Base-by-base conservation (phyloP, 495 filamentous ascomycete species). In the Aspergillus carlsbadensis region DNA sequence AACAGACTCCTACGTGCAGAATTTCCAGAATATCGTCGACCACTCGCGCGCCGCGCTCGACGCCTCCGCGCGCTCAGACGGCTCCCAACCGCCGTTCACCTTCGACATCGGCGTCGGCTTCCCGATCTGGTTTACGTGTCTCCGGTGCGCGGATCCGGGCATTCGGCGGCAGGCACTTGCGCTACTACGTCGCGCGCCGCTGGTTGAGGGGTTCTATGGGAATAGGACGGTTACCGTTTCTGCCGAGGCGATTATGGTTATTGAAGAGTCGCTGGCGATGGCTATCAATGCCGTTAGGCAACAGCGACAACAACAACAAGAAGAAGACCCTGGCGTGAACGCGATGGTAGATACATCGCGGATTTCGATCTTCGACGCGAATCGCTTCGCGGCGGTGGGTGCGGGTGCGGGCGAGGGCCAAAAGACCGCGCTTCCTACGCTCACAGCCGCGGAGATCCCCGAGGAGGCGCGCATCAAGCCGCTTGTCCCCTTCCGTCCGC, bases 41-140 rank as follows among this genome's bases (percentile, higher is more conserved):
- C 62, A 73, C 10, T 52, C 63, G 10, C 31, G 36, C 8, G 53
- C 64, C 10, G 52, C 52, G 20, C 52, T 73, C 1, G 35, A 60
- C 15, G 31, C 42, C 5, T 65, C 61, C 13, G 40, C 34, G 0
- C 45, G 51, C 37, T 34, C 55, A 1, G 59, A 72, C 43, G 64
- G 65, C 24, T 49, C 59, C 2, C 66, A 64, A 24, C 61, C 67
- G n/a, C 69, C 69, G 0, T 74, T 73, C 33, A 73, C 73, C 15
- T 73, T 73, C 56, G 73, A 73, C 15, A 58, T 71, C 39, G 60
- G 66, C 4, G 52, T 72, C 17, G 72, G 66, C 7, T 41, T 73
- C 6, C 71, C 74, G 4, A 61, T 77, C 6, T 72, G 58, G 57
- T 61, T 74, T 29, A 68, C 67, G 2, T 58, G 54, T 14, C 54